Base-by-base conservation (phyloP, 2,329 filamentous ascomycete species). In the Chaetoscypha palmicola region DNA sequence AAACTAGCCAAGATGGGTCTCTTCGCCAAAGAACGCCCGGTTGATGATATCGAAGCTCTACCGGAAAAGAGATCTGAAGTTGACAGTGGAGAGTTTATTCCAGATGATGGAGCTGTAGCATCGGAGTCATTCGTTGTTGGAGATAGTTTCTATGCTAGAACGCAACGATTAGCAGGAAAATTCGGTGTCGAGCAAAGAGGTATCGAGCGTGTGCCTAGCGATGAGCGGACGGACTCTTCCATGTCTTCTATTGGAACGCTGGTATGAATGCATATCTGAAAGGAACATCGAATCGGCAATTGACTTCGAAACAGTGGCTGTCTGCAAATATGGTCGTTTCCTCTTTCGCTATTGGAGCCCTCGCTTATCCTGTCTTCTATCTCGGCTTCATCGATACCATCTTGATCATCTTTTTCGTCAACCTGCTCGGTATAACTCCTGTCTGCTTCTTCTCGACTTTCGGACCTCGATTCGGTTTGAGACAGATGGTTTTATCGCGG, bases 401-500 rank as follows among this genome's bases (percentile, higher is more conserved):
- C 24, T 66, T 91, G 35, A 75, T 80, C 23, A 81, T 85, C 47
- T 62, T 91, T 41, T 86, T 89, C 65, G 76, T 90, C 68, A 90
- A 89, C 56, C 59, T 87, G 3, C 67, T 91, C 8, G 83, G 81
- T n/a, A 73, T 83, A 38, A 58, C 81, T 38, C 81, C 84, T 0
- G 84, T 87, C 12, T 83, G 77, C 58, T 87, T 82, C 65, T 89
- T 89, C 69, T 84, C 81, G 2, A 85, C 78, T 14, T 87, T 89
- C 58, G 85, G 86, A 2, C 81, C 86, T 2, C 67, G 68, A 7
- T 88, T 87, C 52, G 86, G 85, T 3, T 69, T 89, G 51, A 77
- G 86, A 43, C 86, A 89, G 59, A 88, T 90, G 80, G 82, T 89
- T 1, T 70, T 90, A n/a, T 80, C 81, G 9, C 72, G 85, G 26